Base-by-base conservation (phyloP, 768 basidiomycete species). In the Leccinum longicurvipes region DNA sequence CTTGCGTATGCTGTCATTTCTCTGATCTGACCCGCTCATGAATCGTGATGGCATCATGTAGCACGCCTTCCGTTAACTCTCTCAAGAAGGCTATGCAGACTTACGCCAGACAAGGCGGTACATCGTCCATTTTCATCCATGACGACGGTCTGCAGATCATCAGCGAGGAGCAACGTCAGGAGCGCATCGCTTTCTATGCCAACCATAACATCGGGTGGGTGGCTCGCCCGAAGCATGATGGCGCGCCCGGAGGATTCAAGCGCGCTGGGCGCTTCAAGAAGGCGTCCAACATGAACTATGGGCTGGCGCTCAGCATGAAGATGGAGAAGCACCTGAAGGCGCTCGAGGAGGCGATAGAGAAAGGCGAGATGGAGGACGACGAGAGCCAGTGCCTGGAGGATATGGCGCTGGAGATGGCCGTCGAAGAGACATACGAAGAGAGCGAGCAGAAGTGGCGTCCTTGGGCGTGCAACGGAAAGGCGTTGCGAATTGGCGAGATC, bases 201-300 rank as follows among this genome's bases (percentile, higher is more conserved):
- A 75, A 76, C 32, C 81, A 84, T 60, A 78, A 76, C 54, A 81
- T 85, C 49, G 84, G 79, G 17, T 86, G 79, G 74, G 80, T 84
- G 42, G 80, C 84, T 27, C 76, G 84, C 42, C 84, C 84, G 0
- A 73, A 74, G 60, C 83, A 85, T 1, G 64, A 67, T 5, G 17
- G 45, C 3, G 24, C 64, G 1, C 64, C 67, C 0, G 53, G 25
- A 4, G 71, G 67, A 5, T 71, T 69, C 50, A 74, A 70, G 19
- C 72, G 76, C 29, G 69, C 87, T 0, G 92, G 93, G 15, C 81
- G 92, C 14, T 96, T 96, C 82, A 95, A 96, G 77, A 96, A 96
- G 71, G 91, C 92, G 1, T 86, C 85, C 29, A 96, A 96, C 71
- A 87, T 94, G 87, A 95, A 94, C 67, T 93, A 87, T 63, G 91